Evolutionary conservation across 306 rosid species (phyloP).

Genomic region (apple (Malus domestica)): ASM211411v1 NC_041795.1:25903001-25903500

Average conservation of each 20-base stretch:
- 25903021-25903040: too few relatives aligned
- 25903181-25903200: constrained; percentile 15
- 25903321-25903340: neutral
- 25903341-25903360: neutral
- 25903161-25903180: neutral
- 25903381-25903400: rapidly evolving
- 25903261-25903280: neutral
- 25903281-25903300: neutral
- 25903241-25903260: neutral
- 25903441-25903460: too few relatives aligned
- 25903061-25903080: constrained; percentile 47
- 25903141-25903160: constrained; percentile 33
- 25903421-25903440: rapidly evolving
- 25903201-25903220: constrained; percentile 19
- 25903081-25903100: constrained; percentile 12
- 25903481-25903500: too few relatives aligned
- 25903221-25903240: constrained; percentile 5
- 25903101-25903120: constrained; percentile 16
- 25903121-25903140: constrained; percentile 66
- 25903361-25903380: neutral
- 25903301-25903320: neutral
- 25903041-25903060: neutral
- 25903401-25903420: rapidly evolving
- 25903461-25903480: too few relatives aligned
- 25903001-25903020: too few relatives aligned